Evolutionary conservation across 768 basidiomycete genomes (phyloP).

Genomic region (Trametes meyenii): DNA sequence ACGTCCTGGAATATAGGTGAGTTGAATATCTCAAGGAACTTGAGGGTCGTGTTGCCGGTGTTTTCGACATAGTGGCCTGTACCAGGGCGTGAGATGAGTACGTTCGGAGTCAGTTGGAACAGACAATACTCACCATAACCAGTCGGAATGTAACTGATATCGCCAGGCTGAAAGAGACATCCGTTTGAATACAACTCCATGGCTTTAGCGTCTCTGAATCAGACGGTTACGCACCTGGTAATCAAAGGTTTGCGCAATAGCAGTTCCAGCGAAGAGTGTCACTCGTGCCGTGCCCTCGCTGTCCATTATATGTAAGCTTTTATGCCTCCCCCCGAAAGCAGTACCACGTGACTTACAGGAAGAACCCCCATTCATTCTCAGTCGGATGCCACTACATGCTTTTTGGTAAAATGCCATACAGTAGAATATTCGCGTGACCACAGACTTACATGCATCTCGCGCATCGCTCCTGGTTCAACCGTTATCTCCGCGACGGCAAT

Average conservation of each 20-base stretch:
- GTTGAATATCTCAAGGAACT: constrained; percentile 44
- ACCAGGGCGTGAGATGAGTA: neutral
- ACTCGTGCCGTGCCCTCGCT: constrained; percentile 58
- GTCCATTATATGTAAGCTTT: neutral
- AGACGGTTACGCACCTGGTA: constrained; percentile 42
- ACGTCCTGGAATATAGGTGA: constrained; percentile 32
- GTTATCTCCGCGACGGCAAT: constrained; percentile 60
- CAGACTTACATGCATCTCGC: constrained; percentile 55
- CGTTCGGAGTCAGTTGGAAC: neutral
- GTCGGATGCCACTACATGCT: constrained; percentile 63
- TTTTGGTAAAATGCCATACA: neutral
- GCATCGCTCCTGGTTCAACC: constrained; percentile 56
- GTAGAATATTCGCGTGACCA: neutral
- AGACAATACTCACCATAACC: constrained; percentile 43
- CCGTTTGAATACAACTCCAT: neutral
- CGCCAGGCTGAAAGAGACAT: constrained; percentile 18
- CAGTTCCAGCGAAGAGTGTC: constrained; percentile 55
- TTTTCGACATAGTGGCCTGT: constrained; percentile 44
- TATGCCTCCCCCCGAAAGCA: neutral
- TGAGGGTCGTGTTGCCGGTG: constrained; percentile 39
- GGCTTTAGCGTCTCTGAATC: neutral
- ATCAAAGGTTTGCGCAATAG: constrained; percentile 58
- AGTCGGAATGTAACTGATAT: constrained; percentile 56
- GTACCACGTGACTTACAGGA: constrained; percentile 45
- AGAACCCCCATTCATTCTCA: constrained; percentile 63